These are phyloP conservation scores for Nicotiana paniculata DNA, from an alignment of 257 asterid species.

Conservation along the genomic window DNA sequence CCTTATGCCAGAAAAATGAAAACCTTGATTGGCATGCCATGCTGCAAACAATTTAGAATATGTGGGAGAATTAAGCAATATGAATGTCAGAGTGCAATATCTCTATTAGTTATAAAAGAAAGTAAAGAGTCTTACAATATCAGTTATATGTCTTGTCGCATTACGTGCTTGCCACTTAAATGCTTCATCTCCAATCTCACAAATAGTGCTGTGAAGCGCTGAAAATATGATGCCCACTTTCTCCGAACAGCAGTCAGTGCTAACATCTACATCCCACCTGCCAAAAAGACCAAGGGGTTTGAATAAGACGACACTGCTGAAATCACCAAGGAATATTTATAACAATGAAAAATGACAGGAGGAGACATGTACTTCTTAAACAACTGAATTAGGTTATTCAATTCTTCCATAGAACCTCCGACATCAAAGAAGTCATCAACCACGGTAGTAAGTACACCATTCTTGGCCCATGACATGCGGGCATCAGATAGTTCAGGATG, in stretches of 20 bases:
- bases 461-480: conserved; percentile 93
- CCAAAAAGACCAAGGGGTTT: neutral
- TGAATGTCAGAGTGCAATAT: neutral
- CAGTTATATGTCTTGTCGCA: conserved; percentile 50
- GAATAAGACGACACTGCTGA: neutral
- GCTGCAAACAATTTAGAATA: neutral
- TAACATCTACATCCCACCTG: conserved; percentile 70
- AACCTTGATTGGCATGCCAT: neutral
- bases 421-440: conserved; percentile 88
- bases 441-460: conserved; percentile 72
- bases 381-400: conserved; percentile 55
- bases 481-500: conserved; percentile 75
- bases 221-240: conserved; percentile 64
- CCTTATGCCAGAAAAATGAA: neutral
- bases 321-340: neutral
- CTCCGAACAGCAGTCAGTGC: conserved; percentile 49
- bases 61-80: neutral
- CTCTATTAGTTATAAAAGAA: neutral
- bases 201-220: conserved; percentile 52
- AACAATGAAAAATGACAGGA: conserved; percentile 1
- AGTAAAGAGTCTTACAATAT: conserved; percentile 50
- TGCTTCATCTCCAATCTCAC: conserved; percentile 59
- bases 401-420: conserved; percentile 79
- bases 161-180: conserved; percentile 44
- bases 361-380: conserved; percentile 43